Conservation (phyloP, 108 stramenopile genomes). For the Schizochytrium sp. region DNA sequence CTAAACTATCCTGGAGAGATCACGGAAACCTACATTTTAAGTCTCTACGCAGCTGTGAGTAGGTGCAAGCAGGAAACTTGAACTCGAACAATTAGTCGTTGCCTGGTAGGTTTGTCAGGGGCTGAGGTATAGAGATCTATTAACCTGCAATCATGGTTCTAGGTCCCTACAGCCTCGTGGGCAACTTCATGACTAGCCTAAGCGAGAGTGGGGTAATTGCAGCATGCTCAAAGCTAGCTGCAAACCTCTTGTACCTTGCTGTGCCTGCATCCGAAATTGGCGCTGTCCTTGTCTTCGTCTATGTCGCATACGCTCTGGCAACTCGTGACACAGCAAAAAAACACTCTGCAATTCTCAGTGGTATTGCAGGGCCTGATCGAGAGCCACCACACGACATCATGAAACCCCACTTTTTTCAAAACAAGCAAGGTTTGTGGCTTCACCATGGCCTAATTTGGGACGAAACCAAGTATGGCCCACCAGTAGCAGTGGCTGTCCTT, state of each 20-base stretch:
- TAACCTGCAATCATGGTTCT: not conserved
- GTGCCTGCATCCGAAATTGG: constrained; percentile 30
- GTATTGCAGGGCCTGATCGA: not conserved
- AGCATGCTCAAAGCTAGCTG: not conserved
- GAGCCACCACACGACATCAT: constrained; percentile 58
- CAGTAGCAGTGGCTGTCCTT: not conserved
- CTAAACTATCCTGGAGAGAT: too few relatives aligned
- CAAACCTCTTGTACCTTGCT: constrained; percentile 6
- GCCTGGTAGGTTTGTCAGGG: too few relatives aligned
- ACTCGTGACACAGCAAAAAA: not conserved
- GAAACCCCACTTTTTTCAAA: constrained; percentile 55
- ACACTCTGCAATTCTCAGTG: constrained; percentile 8
- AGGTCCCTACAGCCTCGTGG: constrained; percentile 22
- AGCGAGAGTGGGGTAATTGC: not conserved
- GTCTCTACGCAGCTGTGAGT: too few relatives aligned
- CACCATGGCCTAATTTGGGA: constrained; percentile 53
- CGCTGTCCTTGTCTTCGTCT: not conserved
- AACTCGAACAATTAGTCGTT: too few relatives aligned
- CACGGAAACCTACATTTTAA: too few relatives aligned
- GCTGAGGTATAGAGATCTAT: too few relatives aligned
- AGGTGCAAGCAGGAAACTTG: too few relatives aligned
- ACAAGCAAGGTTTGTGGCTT: constrained; percentile 40
- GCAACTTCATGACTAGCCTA: not conserved
- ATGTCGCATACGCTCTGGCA: constrained; percentile 12
- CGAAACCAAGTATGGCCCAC: constrained; percentile 20